Percentiles rank a stretch among this genome's conserved stretches.
phyloP scores from a whole-genome alignment of 2,329 filamentous ascomycete genomes.

The Diaporthe aspalathi region DNA sequence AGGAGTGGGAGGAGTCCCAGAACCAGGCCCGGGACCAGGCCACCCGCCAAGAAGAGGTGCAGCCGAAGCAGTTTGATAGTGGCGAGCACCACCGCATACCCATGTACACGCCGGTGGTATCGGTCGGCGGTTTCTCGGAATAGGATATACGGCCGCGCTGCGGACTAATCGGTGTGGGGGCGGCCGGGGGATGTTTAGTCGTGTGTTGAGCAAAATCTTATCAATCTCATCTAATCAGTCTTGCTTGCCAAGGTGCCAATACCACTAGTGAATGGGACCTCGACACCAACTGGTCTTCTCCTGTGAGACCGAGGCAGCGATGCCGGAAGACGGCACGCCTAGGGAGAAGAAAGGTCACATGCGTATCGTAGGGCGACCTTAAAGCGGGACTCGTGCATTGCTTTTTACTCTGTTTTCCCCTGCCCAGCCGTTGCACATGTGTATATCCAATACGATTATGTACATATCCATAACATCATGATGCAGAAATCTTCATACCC shows the following conservation, averaged over 20 bases:
- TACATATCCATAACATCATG: neutral
- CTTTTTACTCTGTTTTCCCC: neutral
- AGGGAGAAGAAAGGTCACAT: neutral
- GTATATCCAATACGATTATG: neutral
- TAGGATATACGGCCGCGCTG: neutral
- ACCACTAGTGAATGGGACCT: neutral
- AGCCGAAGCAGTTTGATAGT: conserved; percentile 9
- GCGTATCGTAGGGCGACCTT: neutral
- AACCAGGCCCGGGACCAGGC: neutral
- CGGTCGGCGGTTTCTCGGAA: neutral
- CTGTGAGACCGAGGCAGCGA: neutral
- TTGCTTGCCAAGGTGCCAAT: neutral
- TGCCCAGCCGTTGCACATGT: neutral
- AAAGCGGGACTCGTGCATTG: neutral
- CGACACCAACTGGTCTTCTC: neutral
- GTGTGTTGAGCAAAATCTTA: conserved; percentile 1
- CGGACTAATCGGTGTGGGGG: neutral
- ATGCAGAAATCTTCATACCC: neutral
- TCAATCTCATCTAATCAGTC: conserved; percentile 22
- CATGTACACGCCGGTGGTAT: neutral
- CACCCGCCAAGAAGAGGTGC: conserved; percentile 3
- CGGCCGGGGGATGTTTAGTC: neutral
- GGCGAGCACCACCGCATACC: neutral
- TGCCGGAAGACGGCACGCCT: neutral
- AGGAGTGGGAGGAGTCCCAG: neutral